Percentiles rank a stretch among this genome's conserved stretches.
Conservation (phyloP, 78 protist genomes). For the Acrasis kona region DNA sequence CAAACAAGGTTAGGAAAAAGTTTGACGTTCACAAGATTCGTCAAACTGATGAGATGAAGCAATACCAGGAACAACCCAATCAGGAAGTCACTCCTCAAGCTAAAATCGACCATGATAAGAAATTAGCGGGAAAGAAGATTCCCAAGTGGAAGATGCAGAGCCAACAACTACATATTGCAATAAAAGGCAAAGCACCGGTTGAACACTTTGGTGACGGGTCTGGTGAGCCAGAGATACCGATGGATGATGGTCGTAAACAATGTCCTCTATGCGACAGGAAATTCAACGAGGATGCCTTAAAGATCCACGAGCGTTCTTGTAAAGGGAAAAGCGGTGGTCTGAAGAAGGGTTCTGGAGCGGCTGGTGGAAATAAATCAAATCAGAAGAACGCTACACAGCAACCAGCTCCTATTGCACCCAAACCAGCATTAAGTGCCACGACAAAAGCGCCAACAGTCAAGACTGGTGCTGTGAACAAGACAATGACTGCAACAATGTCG, state of each 20-base stretch:
- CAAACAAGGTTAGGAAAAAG: no score
- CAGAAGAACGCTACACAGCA: not conserved
- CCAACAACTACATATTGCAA: no score
- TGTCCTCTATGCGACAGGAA: not conserved
- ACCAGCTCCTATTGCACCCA: not conserved
- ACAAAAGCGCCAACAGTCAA: not conserved
- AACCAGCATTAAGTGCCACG: not conserved
- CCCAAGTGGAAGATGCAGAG: no score
- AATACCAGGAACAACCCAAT: no score
- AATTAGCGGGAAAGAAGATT: no score
- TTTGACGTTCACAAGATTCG: no score
- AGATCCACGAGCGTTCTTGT: not conserved
- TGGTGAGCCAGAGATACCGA: not conserved
- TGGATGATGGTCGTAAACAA: not conserved
- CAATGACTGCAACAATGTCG: not conserved
- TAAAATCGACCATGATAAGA: no score
- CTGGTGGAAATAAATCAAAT: not conserved
- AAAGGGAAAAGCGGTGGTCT: not conserved
- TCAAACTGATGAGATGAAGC: no score
- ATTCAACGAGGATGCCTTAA: not conserved
- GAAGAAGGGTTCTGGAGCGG: not conserved
- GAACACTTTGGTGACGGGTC: no score
- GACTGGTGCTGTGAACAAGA: not conserved
- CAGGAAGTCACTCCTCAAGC: no score
- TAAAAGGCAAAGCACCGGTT: no score